Evolutionary conservation across 768 basidiomycete genomes (phyloP).

Genomic region (Termitomyces sp.): DNA sequence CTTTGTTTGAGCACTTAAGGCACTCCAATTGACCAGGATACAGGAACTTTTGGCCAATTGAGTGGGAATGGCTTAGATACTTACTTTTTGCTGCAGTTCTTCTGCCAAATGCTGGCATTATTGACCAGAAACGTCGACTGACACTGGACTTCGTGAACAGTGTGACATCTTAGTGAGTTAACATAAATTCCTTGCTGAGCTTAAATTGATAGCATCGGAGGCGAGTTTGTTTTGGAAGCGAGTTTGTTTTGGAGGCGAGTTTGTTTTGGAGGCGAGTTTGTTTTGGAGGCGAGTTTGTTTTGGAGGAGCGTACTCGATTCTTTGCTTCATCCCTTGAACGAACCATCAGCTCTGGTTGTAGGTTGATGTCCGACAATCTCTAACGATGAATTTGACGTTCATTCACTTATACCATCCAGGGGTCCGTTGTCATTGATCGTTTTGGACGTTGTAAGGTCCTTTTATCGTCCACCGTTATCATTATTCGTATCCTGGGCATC

Average conservation of each 20-base stretch:
- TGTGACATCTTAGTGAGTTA: conserved; percentile 40
- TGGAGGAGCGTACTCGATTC: background rate
- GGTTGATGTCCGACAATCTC: background rate
- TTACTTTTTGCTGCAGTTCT: conserved; percentile 43
- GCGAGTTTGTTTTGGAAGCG: conserved; percentile 15
- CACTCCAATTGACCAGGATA: background rate
- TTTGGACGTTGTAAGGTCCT: conserved; percentile 43
- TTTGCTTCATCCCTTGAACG: background rate
- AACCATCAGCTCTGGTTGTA: conserved; percentile 1
- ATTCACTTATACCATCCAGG: conserved; percentile 18
- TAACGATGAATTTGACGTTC: background rate
- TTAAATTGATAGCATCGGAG: conserved; percentile 24
- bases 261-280: conserved; percentile 23
- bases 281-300: conserved; percentile 23
- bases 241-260: conserved; percentile 26
- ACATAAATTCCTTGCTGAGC: background rate
- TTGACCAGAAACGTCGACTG: conserved; percentile 31
- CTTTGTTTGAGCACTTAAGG: background rate
- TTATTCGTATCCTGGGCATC: conserved; percentile 37
- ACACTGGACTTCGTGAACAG: conserved; percentile 49
- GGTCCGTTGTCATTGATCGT: conserved; percentile 41
- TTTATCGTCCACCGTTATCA: conserved; percentile 30
- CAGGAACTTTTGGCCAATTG: conserved; percentile 33
- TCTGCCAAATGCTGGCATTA: conserved; percentile 43
- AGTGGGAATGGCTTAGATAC: conserved; percentile 46